Evolutionary conservation across 2,329 filamentous ascomycete genomes (phyloP), one percentile per base, ranked within the genome.

Genomic region (Aureobasidium uvarum): DNA sequence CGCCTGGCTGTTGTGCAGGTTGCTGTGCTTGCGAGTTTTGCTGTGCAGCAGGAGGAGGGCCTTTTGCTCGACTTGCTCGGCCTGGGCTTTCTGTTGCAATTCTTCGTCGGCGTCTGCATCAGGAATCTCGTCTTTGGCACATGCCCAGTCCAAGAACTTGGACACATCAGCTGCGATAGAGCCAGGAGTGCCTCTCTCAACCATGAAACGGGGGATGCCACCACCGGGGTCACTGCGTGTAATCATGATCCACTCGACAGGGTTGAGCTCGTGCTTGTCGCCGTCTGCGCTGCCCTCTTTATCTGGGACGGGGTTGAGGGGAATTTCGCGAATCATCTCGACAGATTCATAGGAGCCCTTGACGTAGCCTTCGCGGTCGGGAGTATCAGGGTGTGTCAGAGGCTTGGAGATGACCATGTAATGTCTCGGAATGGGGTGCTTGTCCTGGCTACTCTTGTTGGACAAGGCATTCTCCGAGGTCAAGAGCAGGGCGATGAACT

Each of bases 181-280:
- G 13, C 84, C 86, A 0, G 92, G 92, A 0, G 92, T 96, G 36
- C 90, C 91, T 73, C 91, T 87, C 72, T 96, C 92, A n/a, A 96
- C 91, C 83, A 96, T 88, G 77, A 95, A 96, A 16, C 90, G 85
- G 1, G 92, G 92, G 20, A 96, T 92, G 66, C 87, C 94, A 62
- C 92, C 92, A 13, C 92, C 92, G 3, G 92, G 92, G 71, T 96
- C 92, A 74, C 90, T 94, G 56, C 92, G 84, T 1, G 92, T 96
- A 20, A 96, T 86, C 92, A 96, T 96, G 67, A 95, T 85, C 92
- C 92, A 96, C 75, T 96, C 92, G 1, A 96, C 83, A 0, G 87
- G 86, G 69, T 88, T 88, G 10, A 78, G 76, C 70, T 71, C 66
- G 59, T 71, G 64, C 75, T 73, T 55, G 54, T 65, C 65, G 33